Evolutionary conservation across 2,329 filamentous ascomycete genomes (phyloP).

Genomic region (Pseudocercospora eumusae): DNA sequence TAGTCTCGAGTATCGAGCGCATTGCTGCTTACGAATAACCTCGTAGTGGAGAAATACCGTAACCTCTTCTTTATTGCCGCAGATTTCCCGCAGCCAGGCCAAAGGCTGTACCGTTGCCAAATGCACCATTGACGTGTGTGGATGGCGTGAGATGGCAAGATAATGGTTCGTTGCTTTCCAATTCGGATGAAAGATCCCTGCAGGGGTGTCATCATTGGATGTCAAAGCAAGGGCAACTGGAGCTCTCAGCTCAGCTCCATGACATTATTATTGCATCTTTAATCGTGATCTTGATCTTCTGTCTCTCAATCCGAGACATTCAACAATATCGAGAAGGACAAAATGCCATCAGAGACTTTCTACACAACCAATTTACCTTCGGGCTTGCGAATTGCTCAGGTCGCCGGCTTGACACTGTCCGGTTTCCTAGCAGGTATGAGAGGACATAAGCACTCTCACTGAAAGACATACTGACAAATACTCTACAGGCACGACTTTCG

Average conservation of each 20-base stretch:
- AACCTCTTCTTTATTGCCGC: too few relatives aligned
- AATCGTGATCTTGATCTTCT: neutral
- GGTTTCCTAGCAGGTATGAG: conserved; percentile 48
- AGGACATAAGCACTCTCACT: neutral
- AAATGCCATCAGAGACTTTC: conserved; percentile 25
- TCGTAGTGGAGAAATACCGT: too few relatives aligned
- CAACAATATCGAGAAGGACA: conserved; percentile 9
- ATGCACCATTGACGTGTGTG: neutral
- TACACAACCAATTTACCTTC: conserved; percentile 25
- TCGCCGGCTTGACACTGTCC: conserved; percentile 54
- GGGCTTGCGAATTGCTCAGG: conserved; percentile 51
- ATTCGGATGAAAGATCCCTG: too few relatives aligned
- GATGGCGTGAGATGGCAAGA: too few relatives aligned
- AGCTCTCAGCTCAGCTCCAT: too few relatives aligned
- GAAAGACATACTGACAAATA: neutral
- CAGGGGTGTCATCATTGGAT: neutral
- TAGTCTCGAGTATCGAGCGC: too few relatives aligned
- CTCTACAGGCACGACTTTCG: conserved; percentile 39
- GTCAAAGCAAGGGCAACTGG: conserved; percentile 1
- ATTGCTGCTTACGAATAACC: too few relatives aligned
- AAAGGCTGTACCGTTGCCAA: too few relatives aligned
- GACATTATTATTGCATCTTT: neutral
- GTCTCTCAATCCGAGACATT: neutral
- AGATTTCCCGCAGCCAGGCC: too few relatives aligned
- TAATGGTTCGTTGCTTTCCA: neutral